These are phyloP conservation scores for Lactarius psammicola DNA, from an alignment of 768 basidiomycete genomes.

Conservation along the genomic window DNA sequence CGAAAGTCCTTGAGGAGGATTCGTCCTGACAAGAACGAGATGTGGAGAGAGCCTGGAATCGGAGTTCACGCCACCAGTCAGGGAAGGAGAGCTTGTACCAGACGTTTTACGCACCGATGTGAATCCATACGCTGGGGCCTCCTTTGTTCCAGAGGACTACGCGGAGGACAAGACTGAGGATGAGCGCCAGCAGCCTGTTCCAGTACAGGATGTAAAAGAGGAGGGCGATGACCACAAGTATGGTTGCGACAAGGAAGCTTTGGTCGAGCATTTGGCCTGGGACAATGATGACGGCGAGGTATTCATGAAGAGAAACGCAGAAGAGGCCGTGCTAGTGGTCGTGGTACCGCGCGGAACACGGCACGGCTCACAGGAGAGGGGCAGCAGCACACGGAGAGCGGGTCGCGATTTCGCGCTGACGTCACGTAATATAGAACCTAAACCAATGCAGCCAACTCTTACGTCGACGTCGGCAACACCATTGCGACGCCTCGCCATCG, in stretches of 20 bases:
- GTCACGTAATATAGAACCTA: neutral
- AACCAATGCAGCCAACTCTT: constrained; percentile 29
- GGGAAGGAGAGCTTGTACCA: neutral
- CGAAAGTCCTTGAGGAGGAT: constrained; percentile 84
- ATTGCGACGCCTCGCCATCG: constrained; percentile 62
- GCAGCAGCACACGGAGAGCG: neutral
- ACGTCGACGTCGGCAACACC: constrained; percentile 42
- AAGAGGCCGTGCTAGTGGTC: neutral
- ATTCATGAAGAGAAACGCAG: too few relatives aligned
- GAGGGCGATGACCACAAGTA: constrained; percentile 52
- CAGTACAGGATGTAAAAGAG: constrained; percentile 87
- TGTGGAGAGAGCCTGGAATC: constrained; percentile 77
- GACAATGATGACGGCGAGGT: neutral
- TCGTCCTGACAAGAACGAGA: constrained; percentile 84
- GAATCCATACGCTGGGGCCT: constrained; percentile 77
- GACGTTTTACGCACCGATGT: constrained; percentile 56
- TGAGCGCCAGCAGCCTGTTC: constrained; percentile 76
- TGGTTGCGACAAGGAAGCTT: constrained; percentile 61
- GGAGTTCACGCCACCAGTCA: constrained; percentile 5
- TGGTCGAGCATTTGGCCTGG: constrained; percentile 50
- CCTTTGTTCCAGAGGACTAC: constrained; percentile 76
- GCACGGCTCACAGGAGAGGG: neutral
- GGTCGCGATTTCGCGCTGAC: neutral
- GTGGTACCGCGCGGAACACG: neutral
- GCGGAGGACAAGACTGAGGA: constrained; percentile 65